Evolutionary conservation across 1,284 basidiomycete species (phyloP).

Genomic region (Sutorius eximius): DNA sequence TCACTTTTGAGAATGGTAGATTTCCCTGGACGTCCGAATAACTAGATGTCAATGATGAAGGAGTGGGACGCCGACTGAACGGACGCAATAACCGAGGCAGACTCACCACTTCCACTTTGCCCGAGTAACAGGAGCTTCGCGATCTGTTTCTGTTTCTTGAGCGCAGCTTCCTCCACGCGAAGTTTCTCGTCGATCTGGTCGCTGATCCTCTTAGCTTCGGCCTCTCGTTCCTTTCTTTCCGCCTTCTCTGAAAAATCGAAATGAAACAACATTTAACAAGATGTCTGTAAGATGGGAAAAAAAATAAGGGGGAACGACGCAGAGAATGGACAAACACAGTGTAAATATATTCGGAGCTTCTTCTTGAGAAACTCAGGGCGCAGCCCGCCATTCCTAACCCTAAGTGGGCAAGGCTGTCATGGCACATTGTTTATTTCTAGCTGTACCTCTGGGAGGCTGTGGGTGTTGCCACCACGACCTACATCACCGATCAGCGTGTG

Average conservation of each 20-base stretch:
- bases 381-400: too few species aligned
- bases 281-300: neutral
- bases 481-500: too few species aligned
- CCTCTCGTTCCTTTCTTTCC: slow-evolving; percentile 47
- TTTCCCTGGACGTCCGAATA: slow-evolving; percentile 46
- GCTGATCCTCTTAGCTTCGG: slow-evolving; percentile 54
- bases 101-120: slow-evolving; percentile 55
- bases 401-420: too few species aligned
- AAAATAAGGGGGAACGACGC: neutral
- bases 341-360: too few species aligned
- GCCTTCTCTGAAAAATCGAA: slow-evolving; percentile 38
- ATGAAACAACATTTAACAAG: slow-evolving; percentile 28
- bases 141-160: slow-evolving; percentile 50
- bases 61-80: neutral
- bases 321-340: neutral
- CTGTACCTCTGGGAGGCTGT: too few species aligned
- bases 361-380: too few species aligned
- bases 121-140: slow-evolving; percentile 63
- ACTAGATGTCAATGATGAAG: slow-evolving; percentile 7
- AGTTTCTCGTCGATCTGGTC: slow-evolving; percentile 65
- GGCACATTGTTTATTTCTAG: too few species aligned
- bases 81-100: neutral
- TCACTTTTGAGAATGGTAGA: slow-evolving; percentile 71
- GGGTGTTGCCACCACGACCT: too few species aligned
- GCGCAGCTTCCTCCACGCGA: slow-evolving; percentile 45